Evolutionary conservation across 495 filamentous ascomycete genomes (phyloP).

Genomic region (Glutinoglossum americanum): DNA sequence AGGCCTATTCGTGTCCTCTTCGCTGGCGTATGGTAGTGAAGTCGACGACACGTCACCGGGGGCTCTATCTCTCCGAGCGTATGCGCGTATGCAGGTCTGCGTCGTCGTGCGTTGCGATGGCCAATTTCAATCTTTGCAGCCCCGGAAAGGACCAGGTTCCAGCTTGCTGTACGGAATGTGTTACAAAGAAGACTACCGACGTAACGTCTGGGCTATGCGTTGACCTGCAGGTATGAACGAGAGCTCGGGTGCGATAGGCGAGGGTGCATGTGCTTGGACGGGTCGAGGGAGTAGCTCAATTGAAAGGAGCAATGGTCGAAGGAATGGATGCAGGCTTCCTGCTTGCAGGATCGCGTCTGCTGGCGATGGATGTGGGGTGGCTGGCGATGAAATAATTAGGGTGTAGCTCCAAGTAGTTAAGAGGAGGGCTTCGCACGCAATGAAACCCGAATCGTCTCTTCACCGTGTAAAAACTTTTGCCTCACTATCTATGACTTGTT

Average conservation of each 20-base stretch:
- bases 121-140: background rate
- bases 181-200: background rate
- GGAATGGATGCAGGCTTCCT: slow-evolving; percentile 5
- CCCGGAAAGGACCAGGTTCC: background rate
- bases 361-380: background rate
- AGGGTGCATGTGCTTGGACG: background rate
- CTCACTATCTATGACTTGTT: background rate
- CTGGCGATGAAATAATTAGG: background rate
- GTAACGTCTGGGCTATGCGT: background rate
- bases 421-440: background rate
- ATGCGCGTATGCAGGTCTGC: slow-evolving; percentile 1
- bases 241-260: background rate
- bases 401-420: background rate
- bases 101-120: slow-evolving; percentile 1
- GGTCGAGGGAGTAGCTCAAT: background rate
- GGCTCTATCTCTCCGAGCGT: background rate
- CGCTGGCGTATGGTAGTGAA: slow-evolving; percentile 8
- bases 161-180: background rate
- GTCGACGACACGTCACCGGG: slow-evolving; percentile 16
- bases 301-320: slow-evolving; percentile 1
- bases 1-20: slow-evolving; percentile 14
- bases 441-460: background rate
- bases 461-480: background rate
- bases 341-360: slow-evolving; percentile 1
- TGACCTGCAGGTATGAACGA: background rate